A percentile compares a stretch with the other conserved stretches of the same genome.
Evolutionary conservation across 1,284 basidiomycete species (phyloP).

Genomic region (Boletellus sp.): DNA sequence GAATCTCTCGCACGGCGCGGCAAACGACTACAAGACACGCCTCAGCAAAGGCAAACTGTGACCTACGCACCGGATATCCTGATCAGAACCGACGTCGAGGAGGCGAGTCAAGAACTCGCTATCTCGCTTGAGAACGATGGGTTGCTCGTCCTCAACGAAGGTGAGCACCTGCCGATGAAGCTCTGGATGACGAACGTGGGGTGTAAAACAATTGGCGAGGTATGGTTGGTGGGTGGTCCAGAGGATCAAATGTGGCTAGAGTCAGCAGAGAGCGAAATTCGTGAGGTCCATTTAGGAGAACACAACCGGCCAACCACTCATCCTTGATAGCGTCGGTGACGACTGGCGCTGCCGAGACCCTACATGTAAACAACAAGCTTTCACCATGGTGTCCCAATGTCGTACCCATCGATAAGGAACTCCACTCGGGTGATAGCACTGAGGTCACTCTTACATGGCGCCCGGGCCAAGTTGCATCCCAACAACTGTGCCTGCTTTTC

Average conservation of each 20-base stretch:
- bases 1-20: conserved; percentile 66
- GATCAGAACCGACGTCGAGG: conserved; percentile 56
- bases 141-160: conserved; percentile 51
- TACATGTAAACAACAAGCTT: conserved; percentile 53
- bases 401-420: conserved; percentile 40
- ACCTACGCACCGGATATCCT: conserved; percentile 64
- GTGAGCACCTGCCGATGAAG: conserved; percentile 53
- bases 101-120: conserved; percentile 55
- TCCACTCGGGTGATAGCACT: conserved; percentile 41
- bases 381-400: conserved; percentile 43
- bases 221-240: conserved; percentile 62
- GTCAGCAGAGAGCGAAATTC: conserved; percentile 3
- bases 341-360: conserved; percentile 16
- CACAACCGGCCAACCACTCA: conserved; percentile 17
- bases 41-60: conserved; percentile 59
- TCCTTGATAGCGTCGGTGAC: conserved; percentile 27
- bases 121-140: conserved; percentile 54
- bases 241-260: conserved; percentile 61
- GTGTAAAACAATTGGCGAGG: conserved; percentile 50
- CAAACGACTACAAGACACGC: conserved; percentile 64
- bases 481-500: conserved; percentile 59
- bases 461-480: conserved; percentile 43
- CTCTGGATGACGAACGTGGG: conserved; percentile 66
- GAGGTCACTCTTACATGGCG: conserved; percentile 54
- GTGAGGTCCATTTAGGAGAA: conserved; percentile 16